Base-by-base conservation (phyloP, 495 filamentous ascomycete genomes). In the Chaetomium fimeti region DNA sequence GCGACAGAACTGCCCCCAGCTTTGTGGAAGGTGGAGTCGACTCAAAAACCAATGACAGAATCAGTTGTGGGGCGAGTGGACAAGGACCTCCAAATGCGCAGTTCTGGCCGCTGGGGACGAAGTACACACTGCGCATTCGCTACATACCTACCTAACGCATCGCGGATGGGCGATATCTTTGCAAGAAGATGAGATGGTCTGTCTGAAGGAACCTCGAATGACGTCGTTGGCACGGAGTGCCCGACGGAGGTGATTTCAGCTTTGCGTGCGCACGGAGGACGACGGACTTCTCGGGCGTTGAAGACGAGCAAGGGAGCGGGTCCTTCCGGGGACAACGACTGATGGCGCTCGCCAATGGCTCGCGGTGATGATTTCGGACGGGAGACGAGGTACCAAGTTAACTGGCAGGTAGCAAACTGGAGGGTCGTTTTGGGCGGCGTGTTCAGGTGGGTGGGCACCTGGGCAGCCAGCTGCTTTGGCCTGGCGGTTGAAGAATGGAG, bases 31-130 rank as follows among this genome's bases (percentile, higher is more conserved):
- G 63, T 51, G 57, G 60, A 65, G 64, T 53, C 25, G 49, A 43
- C 61, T 36, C 8, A 6, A 32, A 36, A 69, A 57, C 74, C 74
- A 76, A 74, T 72, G 54, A 57, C 60, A 11, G 49, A 62, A 12
- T 52, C 12, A 43, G 43, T 57, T 66, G 57, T 27, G 48, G 48
- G 13, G 48, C 25, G 27, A 11, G 8, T 9, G 24, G 11, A 27
- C 24, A 27, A 24, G 22, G 24, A 11, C n/a, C 8, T 52, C 22
- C 9, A 7, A 7, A 27, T 52, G 48, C 48, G 32, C 32, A 6
- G 32, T 9, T 36, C 29, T 32, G 29, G 29, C 3, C 29, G 47
- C 5, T n/a, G 15, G 42, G n/a, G n/a, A n/a, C 4, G 0, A n/a
- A 49, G 22, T 49, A 9, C 11, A 25, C 24, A 13, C 24, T 11